These are phyloP conservation scores for Macadamia tetraphylla DNA, from an alignment of 164 flowering plant genomes.

Conservation along the genomic window DNA sequence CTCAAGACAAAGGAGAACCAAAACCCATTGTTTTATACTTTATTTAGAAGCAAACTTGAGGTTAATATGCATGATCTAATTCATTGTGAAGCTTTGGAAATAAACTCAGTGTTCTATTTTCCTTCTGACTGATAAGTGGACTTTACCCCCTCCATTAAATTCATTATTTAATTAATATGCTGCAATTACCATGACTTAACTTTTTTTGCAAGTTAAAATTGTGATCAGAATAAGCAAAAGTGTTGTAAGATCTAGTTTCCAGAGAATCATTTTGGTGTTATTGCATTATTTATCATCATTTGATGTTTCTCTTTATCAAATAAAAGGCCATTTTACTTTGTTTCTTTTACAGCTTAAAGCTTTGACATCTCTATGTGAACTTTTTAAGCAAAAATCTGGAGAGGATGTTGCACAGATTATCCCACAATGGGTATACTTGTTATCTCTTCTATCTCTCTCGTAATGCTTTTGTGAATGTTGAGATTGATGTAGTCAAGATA, in stretches of 20 bases:
- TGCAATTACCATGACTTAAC: too few species aligned
- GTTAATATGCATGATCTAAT: too few species aligned
- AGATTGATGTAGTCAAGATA: neutral
- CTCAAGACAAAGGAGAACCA: too few species aligned
- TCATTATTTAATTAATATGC: too few species aligned
- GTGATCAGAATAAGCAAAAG: neutral
- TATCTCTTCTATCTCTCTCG: neutral
- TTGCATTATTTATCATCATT: neutral
- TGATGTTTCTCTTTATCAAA: neutral
- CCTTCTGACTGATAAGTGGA: too few species aligned
- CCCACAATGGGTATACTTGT: conserved; percentile 80
- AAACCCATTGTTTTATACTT: too few species aligned
- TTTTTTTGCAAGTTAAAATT: neutral
- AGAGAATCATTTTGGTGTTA: neutral
- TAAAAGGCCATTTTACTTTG: neutral
- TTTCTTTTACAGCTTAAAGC: conserved; percentile 75
- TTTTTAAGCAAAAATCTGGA: conserved; percentile 59
- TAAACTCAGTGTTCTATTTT: too few species aligned
- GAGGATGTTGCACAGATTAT: conserved; percentile 58
- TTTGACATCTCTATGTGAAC: conserved; percentile 52
- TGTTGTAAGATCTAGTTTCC: neutral
- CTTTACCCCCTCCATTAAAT: too few species aligned
- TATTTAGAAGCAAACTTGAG: too few species aligned
- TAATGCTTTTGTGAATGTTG: neutral
- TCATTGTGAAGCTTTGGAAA: too few species aligned